Conservation (phyloP, 2,329 filamentous ascomycete genomes). For the Fusarium oxysporum region DNA sequence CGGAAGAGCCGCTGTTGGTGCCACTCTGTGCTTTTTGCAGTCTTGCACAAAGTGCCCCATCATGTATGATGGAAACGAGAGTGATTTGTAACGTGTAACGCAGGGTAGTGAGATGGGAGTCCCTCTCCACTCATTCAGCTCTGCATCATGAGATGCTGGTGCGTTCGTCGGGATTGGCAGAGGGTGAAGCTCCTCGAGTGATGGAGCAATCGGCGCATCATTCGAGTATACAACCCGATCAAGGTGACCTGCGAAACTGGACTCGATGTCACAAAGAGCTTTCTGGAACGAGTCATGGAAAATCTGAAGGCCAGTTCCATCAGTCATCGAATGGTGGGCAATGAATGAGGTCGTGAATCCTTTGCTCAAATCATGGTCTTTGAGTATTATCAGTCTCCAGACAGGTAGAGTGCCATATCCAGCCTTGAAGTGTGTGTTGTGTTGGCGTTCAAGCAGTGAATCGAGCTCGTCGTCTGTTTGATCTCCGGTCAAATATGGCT, state of each 20-base stretch:
- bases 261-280: not conserved
- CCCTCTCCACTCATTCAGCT: not conserved
- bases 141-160: not conserved
- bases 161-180: not conserved
- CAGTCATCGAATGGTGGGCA: constrained; percentile 1
- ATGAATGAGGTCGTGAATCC: not conserved
- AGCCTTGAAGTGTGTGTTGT: constrained; percentile 8
- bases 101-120: not conserved
- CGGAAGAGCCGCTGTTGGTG: constrained; percentile 1
- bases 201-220: not conserved
- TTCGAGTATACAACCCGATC: not conserved
- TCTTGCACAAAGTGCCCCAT: not conserved
- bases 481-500: not conserved
- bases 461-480: not conserved
- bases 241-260: fast-evolving
- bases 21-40: not conserved
- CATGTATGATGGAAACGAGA: not conserved
- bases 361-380: not conserved
- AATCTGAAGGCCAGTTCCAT: not conserved
- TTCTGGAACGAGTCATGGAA: constrained; percentile 4
- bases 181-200: not conserved
- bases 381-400: not conserved
- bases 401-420: not conserved
- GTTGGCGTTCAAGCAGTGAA: not conserved
- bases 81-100: not conserved